Evolutionary conservation across 1,139 yeast species (phyloP).

Genomic region (Zygosaccharomyces pseudobailii): DNA sequence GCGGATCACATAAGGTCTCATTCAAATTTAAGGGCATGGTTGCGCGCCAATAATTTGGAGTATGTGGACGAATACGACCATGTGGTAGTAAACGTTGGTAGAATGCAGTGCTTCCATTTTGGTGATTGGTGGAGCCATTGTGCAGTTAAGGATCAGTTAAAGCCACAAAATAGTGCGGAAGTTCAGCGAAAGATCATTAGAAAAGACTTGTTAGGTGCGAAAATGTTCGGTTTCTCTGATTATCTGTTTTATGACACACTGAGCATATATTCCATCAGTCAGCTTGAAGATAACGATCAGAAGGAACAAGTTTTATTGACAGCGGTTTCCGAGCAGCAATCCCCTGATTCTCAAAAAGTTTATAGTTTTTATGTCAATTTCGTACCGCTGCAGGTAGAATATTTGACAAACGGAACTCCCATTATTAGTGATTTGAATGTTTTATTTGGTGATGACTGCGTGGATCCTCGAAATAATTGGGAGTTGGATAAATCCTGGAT

Average conservation of each 20-base stretch:
- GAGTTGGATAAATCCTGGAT: constrained; percentile 33
- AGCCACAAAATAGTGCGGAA: not conserved
- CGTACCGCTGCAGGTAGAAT: constrained; percentile 1
- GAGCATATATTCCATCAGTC: constrained; percentile 2
- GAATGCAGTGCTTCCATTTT: constrained; percentile 19
- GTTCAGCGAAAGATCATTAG: constrained; percentile 9
- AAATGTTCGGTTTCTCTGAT: constrained; percentile 22
- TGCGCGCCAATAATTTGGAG: constrained; percentile 4
- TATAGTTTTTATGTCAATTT: constrained; percentile 5
- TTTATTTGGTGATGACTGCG: constrained; percentile 66
- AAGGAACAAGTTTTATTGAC: not conserved
- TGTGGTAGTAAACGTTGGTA: constrained; percentile 20
- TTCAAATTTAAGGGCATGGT: constrained; percentile 2
- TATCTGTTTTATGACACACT: constrained; percentile 22
- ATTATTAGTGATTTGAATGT: constrained; percentile 48
- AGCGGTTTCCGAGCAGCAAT: constrained; percentile 3
- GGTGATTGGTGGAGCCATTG: constrained; percentile 16
- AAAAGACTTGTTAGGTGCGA: constrained; percentile 24
- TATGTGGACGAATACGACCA: constrained; percentile 1
- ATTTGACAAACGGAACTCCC: constrained; percentile 4
- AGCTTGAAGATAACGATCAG: constrained; percentile 2
- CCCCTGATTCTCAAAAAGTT: constrained; percentile 1
- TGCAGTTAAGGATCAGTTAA: constrained; percentile 1
- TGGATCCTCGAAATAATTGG: constrained; percentile 80
- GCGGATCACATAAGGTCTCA: constrained; percentile 1